A percentile compares a stretch with the other conserved stretches of the same genome.
phyloP scores from a whole-genome alignment of 2,329 filamentous ascomycete species.

The Epichloe elymi region DNA sequence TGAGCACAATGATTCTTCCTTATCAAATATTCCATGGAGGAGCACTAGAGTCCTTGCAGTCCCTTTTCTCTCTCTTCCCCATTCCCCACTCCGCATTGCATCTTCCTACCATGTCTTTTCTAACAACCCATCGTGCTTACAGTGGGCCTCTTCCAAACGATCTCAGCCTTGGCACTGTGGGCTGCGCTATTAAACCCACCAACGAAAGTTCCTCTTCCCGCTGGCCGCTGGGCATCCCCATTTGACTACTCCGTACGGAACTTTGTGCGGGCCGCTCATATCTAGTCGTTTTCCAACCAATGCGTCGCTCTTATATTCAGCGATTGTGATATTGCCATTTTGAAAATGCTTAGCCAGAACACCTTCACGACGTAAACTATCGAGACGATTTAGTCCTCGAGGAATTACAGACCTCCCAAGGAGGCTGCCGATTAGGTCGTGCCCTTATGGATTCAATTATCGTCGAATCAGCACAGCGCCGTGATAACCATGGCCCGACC shows the following conservation, averaged over 20 bases:
- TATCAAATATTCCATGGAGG: too few species aligned
- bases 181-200: background rate
- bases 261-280: background rate
- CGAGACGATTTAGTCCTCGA: background rate
- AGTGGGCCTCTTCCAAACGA: too few species aligned
- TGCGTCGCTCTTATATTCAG: too few species aligned
- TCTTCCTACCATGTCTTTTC: too few species aligned
- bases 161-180: too few species aligned
- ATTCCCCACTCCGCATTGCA: too few species aligned
- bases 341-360: background rate
- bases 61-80: too few species aligned
- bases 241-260: background rate
- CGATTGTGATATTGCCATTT: background rate
- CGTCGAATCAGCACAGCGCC: background rate
- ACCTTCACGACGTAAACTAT: background rate
- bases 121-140: too few species aligned
- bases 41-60: too few species aligned
- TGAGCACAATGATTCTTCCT: too few species aligned
- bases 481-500: conserved; percentile 2
- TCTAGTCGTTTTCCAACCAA: background rate
- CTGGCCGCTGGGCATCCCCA: background rate
- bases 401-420: background rate
- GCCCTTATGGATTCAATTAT: conserved; percentile 5
- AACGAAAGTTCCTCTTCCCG: background rate
- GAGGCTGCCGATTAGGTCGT: background rate